Evolutionary conservation across 306 rosid genomes (phyloP).

Genomic region (Lathyrus aphaca): DNA sequence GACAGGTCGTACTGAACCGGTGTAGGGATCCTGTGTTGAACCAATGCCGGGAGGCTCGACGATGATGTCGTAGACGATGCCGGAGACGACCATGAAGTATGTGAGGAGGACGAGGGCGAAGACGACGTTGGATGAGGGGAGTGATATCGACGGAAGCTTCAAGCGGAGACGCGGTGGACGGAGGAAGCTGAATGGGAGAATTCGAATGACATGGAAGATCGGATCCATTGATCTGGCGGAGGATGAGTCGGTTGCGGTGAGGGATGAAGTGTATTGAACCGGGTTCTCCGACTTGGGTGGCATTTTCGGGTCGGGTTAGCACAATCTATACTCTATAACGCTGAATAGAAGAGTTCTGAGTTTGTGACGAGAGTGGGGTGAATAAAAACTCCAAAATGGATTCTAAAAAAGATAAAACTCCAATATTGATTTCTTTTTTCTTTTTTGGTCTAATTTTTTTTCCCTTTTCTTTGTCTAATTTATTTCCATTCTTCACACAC

Average conservation of each 20-base stretch:
- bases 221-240: constrained; percentile 43
- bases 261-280: constrained; percentile 2
- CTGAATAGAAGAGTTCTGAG: background rate
- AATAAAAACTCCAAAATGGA: background rate
- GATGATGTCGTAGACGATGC: constrained; percentile 90
- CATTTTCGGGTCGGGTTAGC: constrained; percentile 46
- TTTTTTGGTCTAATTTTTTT: too few species aligned
- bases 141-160: constrained; percentile 44
- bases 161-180: constrained; percentile 48
- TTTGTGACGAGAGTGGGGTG: background rate
- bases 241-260: constrained; percentile 19
- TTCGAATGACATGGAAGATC: constrained; percentile 38
- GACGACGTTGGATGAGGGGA: constrained; percentile 42
- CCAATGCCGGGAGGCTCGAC: constrained; percentile 98
- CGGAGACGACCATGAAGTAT: constrained; percentile 96
- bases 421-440: background rate
- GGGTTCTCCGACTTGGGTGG: constrained; percentile 44
- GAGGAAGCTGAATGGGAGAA: constrained; percentile 73
- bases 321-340: too few species aligned
- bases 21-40: constrained; percentile 73
- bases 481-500: too few species aligned
- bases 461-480: background rate
- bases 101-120: constrained; percentile 81
- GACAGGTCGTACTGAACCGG: constrained; percentile 88
- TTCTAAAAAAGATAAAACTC: background rate